A percentile compares a stretch with the other conserved stretches of the same genome.
Evolutionary conservation across 106 monocot species (phyloP).

Genomic region (Chionographis japonica): DNA sequence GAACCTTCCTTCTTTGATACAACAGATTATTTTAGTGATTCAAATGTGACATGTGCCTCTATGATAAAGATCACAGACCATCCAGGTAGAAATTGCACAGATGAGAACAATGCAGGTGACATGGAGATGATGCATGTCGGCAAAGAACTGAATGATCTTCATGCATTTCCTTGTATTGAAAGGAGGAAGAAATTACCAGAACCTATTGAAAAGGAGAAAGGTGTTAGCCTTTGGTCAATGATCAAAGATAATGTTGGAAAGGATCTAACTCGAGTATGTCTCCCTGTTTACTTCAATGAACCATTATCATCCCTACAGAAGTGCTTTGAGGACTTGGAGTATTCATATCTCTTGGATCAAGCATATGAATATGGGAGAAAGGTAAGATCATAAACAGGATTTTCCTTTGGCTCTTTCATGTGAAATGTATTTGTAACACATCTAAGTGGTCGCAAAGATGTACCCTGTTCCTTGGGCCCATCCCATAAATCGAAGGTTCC

Average conservation of each 20-base stretch:
- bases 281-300: conserved; percentile 91
- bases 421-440: background rate
- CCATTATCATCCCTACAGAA: conserved; percentile 83
- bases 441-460: too few relatives aligned
- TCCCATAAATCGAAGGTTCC: too few relatives aligned
- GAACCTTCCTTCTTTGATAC: conserved; percentile 72
- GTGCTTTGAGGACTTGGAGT: conserved; percentile 90
- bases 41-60: conserved; percentile 6
- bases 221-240: conserved; percentile 91
- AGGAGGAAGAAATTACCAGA: conserved; percentile 71
- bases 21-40: conserved; percentile 51
- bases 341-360: conserved; percentile 76
- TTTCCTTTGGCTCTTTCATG: background rate
- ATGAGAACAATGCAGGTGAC: conserved; percentile 4
- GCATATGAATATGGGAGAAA: conserved; percentile 78
- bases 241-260: conserved; percentile 97
- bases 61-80: background rate
- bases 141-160: background rate
- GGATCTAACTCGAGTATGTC: conserved; percentile 88
- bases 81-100: background rate
- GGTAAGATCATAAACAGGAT: conserved; percentile 26
- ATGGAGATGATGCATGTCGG: conserved; percentile 4
- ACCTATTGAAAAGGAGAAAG: conserved; percentile 77
- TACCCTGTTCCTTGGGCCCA: too few relatives aligned
- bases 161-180: conserved; percentile 22